A percentile compares a stretch with the other conserved stretches of the same genome.
Evolutionary conservation across 2,329 filamentous ascomycete genomes (phyloP).

Genomic region (Alternaria brassicae): DNA sequence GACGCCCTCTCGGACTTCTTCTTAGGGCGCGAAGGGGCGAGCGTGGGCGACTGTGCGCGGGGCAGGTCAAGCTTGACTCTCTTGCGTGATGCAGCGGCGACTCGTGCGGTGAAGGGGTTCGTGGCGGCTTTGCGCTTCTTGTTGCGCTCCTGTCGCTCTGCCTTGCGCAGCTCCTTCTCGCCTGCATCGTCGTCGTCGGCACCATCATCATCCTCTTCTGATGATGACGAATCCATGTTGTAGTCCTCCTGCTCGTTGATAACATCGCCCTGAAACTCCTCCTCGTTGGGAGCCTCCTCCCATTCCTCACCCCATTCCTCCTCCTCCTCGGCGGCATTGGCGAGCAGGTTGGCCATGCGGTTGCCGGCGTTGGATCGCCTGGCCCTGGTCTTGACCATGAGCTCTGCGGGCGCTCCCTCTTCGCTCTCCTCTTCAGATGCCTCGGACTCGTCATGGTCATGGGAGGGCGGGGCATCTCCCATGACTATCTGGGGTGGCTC

Average conservation of each 20-base stretch:
- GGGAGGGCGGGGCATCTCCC: conserved; percentile 18
- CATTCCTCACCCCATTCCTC: conserved; percentile 61
- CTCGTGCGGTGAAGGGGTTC: conserved; percentile 48
- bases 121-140: conserved; percentile 81
- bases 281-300: conserved; percentile 69
- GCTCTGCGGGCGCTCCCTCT: conserved; percentile 38
- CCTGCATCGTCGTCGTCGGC: conserved; percentile 80
- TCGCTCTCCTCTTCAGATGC: conserved; percentile 38
- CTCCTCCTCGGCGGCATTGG: conserved; percentile 33
- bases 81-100: conserved; percentile 50
- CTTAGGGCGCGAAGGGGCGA: conserved; percentile 59
- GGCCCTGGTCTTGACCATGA: conserved; percentile 50
- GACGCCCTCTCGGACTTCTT: conserved; percentile 76
- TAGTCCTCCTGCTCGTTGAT: conserved; percentile 71
- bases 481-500: conserved; percentile 21
- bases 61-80: conserved; percentile 49
- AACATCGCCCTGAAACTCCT: conserved; percentile 59
- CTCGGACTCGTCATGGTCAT: conserved; percentile 22
- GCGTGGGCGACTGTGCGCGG: conserved; percentile 54
- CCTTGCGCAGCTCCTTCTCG: conserved; percentile 83
- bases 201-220: conserved; percentile 73
- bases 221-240: conserved; percentile 80
- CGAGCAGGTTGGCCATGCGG: not conserved
- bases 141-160: conserved; percentile 67
- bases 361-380: conserved; percentile 41